Evolutionary conservation across 306 rosid species (phyloP).

Genomic region (Mimosa bimucronata): DNA sequence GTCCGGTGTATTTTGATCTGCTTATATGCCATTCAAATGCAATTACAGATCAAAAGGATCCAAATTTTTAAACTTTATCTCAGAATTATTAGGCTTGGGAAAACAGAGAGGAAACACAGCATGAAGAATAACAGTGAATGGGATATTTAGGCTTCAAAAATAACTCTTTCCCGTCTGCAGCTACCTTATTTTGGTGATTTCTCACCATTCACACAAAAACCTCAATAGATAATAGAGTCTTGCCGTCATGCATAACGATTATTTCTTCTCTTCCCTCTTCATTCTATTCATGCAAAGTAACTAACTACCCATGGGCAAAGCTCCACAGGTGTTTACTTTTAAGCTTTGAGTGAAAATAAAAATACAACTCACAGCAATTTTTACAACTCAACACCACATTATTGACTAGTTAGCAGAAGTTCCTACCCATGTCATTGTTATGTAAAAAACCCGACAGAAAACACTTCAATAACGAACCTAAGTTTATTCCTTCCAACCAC

Average conservation of each 20-base stretch:
- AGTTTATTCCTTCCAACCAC: not conserved
- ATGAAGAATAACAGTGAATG: slow-evolving; percentile 7
- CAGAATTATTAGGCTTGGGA: not conserved
- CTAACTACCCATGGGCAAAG: not conserved
- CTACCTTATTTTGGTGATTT: not conserved
- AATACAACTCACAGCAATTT: not conserved
- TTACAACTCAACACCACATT: not conserved
- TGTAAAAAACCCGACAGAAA: not conserved
- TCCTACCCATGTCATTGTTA: not conserved
- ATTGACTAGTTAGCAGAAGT: not conserved
- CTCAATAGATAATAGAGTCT: not conserved
- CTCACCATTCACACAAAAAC: not conserved
- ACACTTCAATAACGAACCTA: not conserved
- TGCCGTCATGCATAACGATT: not conserved
- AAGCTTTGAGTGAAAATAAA: not conserved
- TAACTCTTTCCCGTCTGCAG: not conserved
- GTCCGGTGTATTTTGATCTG: slow-evolving; percentile 86
- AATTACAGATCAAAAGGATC: slow-evolving; percentile 9
- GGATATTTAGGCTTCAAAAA: not conserved
- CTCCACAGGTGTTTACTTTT: not conserved
- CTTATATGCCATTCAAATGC: slow-evolving; percentile 25
- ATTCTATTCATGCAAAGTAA: not conserved
- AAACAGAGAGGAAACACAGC: slow-evolving; percentile 4
- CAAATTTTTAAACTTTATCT: slow-evolving; percentile 1
- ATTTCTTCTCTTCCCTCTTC: not conserved